Percentiles rank a stretch among this genome's conserved stretches.
These are phyloP conservation scores for Trichoderma citrinoviride DNA, from an alignment of 2,329 filamentous ascomycete genomes.

Conservation along the genomic window DNA sequence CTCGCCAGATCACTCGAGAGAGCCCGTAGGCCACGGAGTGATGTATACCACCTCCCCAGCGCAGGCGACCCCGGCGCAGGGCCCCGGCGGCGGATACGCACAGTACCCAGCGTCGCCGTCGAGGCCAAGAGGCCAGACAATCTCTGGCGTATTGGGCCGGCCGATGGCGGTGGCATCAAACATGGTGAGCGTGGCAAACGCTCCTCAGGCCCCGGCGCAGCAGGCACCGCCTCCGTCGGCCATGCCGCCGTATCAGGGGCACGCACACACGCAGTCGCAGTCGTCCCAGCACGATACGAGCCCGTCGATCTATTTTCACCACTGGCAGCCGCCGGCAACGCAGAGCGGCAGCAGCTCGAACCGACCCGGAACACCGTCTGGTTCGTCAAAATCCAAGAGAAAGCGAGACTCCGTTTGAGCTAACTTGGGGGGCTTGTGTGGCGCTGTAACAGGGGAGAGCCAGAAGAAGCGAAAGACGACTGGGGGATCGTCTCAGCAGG, in stretches of 20 bases:
- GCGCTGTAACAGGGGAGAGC: slow-evolving; percentile 61
- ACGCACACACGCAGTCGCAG: slow-evolving; percentile 51
- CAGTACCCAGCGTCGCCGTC: slow-evolving; percentile 50
- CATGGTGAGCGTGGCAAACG: slow-evolving; percentile 46
- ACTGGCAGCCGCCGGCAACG: slow-evolving; percentile 80
- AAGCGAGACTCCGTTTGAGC: slow-evolving; percentile 44
- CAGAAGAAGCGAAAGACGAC: slow-evolving; percentile 82
- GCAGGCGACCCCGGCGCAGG: slow-evolving; percentile 34
- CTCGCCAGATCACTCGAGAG: slow-evolving; percentile 56
- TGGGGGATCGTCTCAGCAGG: slow-evolving; percentile 36
- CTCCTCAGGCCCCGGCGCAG: slow-evolving; percentile 37
- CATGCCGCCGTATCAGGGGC: slow-evolving; percentile 44
- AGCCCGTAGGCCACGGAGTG: slow-evolving; percentile 44
- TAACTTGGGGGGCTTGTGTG: slow-evolving; percentile 36
- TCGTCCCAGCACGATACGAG: slow-evolving; percentile 62
- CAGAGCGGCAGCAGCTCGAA: slow-evolving; percentile 59
- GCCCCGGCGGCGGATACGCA: slow-evolving; percentile 40
- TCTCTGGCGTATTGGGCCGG: slow-evolving; percentile 42
- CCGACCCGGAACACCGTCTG: slow-evolving; percentile 71
- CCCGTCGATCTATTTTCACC: slow-evolving; percentile 82
- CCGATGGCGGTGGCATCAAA: slow-evolving; percentile 37
- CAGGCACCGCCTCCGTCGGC: slow-evolving; percentile 28
- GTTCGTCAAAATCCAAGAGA: slow-evolving; percentile 61
- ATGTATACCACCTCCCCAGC: slow-evolving; percentile 41
- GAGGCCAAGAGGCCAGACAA: slow-evolving; percentile 50